Evolutionary conservation across 2,329 filamentous ascomycete species (phyloP), one percentile per base, ranked within the genome.

Genomic region (Trichoderma pleuroti): DNA sequence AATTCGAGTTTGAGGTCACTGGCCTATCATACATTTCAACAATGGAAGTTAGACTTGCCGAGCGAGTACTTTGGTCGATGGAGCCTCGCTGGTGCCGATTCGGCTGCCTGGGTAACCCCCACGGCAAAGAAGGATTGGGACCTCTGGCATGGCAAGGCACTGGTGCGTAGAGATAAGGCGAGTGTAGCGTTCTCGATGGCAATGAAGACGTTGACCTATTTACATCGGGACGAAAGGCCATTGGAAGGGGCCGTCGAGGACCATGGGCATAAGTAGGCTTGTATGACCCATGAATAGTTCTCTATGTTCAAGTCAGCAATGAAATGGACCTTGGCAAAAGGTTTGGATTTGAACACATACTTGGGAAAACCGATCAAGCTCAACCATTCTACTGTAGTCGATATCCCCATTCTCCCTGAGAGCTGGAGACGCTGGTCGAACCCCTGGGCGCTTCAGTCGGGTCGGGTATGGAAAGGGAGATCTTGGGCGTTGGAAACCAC

Each of bases 401-500:
- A 86, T 76, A 59, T 74, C 76, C 9, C 85, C 84, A 72, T 81
- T 82, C 71, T 86, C 83, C 6, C 83, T 83, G 66, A 86, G 75
- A 60, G 84, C 84, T 16, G 85, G 85, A 14, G 85, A 87, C 32
- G 82, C 79, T 57, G 85, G 81, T 54, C 84, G 81, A 46, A 85
- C 79, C 4, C 86, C 86, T 21, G 86, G 86, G 24, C 87, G 84
- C 75, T 84, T 88, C 39, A 89, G 78, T 21, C 87, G 84, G 59
- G 86, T 85, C 30, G 87, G 87, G 71, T 89, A 89, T 26, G 86
- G 86, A 72, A 86, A 89, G 1, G 87, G 87, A 26, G 87, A 89
- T 34, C 86, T 83, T 61, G 87, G 85, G n/a, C 86, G 82, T 73
- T 87, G 86, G 64, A 84, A 74, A 34, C 79, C 77, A 57, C 76